A percentile compares a stretch with the other conserved stretches of the same genome.
These are phyloP conservation scores for Saussurea involucrata DNA, from an alignment of 129 eudicot species.

Conservation along the genomic window DNA sequence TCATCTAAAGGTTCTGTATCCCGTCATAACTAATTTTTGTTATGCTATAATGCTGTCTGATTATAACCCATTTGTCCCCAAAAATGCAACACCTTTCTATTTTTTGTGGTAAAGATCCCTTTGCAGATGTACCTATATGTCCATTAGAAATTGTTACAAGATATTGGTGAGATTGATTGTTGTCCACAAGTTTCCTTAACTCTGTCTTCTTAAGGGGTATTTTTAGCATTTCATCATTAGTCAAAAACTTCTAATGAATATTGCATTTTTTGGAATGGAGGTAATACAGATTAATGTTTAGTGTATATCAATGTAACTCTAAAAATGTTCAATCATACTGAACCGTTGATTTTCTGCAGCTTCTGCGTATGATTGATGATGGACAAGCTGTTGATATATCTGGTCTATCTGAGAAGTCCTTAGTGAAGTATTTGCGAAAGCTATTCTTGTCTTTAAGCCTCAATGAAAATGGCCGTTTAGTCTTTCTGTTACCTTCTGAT, in stretches of 20 bases:
- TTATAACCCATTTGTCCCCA: neutral
- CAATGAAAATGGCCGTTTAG: slow-evolving; percentile 65
- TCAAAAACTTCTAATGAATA: neutral
- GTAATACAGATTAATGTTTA: neutral
- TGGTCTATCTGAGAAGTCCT: slow-evolving; percentile 76
- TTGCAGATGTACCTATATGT: neutral
- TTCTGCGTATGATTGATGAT: slow-evolving; percentile 82
- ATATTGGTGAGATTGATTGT: neutral
- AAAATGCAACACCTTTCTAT: neutral
- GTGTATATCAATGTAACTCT: neutral
- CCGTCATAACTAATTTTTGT: neutral
- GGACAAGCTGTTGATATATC: slow-evolving; percentile 99
- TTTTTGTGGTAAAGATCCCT: neutral
- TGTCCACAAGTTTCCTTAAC: neutral
- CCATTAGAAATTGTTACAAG: neutral
- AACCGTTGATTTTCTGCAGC: slow-evolving; percentile 39
- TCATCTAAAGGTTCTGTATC: neutral
- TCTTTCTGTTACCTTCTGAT: slow-evolving; percentile 67
- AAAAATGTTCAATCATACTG: slow-evolving; percentile 5
- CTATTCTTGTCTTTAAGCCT: slow-evolving; percentile 77
- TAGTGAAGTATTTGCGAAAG: slow-evolving; percentile 68
- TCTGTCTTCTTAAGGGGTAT: neutral
- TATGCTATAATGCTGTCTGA: neutral
- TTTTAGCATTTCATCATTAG: neutral
- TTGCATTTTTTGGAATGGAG: neutral